These are phyloP conservation scores for Fusarium sp. DNA, from an alignment of 2,329 filamentous ascomycete genomes.

Conservation along the genomic window DNA sequence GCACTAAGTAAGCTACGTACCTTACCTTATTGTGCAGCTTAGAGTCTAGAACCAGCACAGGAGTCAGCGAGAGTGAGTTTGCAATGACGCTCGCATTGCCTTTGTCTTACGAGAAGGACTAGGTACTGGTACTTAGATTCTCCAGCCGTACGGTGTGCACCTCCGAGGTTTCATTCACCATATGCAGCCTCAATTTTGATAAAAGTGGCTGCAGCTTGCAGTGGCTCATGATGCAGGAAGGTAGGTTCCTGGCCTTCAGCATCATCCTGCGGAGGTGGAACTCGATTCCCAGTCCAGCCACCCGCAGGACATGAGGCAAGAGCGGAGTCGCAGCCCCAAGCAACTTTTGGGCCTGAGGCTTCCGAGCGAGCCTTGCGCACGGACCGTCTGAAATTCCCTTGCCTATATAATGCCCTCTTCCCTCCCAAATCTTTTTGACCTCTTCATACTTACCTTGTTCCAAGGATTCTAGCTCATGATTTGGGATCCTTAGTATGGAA, in stretches of 20 bases:
- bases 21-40: conserved; percentile 27
- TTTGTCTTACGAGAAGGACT: background rate
- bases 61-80: conserved; percentile 11
- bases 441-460: conserved; percentile 71
- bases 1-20: conserved; percentile 28
- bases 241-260: too few relatives aligned
- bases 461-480: conserved; percentile 63
- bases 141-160: too few relatives aligned
- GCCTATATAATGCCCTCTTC: conserved; percentile 52
- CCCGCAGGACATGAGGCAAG: too few relatives aligned
- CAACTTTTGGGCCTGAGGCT: conserved; percentile 61
- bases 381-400: conserved; percentile 17
- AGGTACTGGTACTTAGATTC: too few relatives aligned
- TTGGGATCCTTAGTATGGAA: conserved; percentile 59
- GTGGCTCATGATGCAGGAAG: too few relatives aligned
- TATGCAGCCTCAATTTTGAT: too few relatives aligned
- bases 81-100: conserved; percentile 6
- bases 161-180: too few relatives aligned
- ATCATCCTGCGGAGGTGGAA: too few relatives aligned
- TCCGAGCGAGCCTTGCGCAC: conserved; percentile 62
- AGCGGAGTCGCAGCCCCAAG: background rate
- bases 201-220: too few relatives aligned
- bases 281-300: too few relatives aligned
- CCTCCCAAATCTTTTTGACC: conserved; percentile 45
- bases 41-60: conserved; percentile 23